Evolutionary conservation across 345 rosid genomes (phyloP).

Genomic region (Corchorus capsularis): DNA sequence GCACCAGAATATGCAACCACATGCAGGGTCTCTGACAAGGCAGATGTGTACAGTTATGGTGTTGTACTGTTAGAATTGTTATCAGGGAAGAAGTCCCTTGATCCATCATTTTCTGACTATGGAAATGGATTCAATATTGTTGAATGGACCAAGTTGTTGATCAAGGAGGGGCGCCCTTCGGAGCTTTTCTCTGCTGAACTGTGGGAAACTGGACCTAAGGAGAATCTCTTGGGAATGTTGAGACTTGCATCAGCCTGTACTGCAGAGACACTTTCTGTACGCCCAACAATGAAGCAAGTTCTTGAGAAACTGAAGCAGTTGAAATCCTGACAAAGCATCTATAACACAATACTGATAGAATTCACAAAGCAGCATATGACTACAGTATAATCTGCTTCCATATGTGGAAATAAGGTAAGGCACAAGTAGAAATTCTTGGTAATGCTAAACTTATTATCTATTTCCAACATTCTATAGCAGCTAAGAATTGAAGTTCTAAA

Average conservation of each 20-base stretch:
- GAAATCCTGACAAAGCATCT: slow-evolving; percentile 31
- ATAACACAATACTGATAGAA: neutral
- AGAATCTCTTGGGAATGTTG: slow-evolving; percentile 46
- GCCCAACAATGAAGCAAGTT: slow-evolving; percentile 62
- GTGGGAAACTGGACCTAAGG: slow-evolving; percentile 57
- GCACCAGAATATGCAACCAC: slow-evolving; percentile 81
- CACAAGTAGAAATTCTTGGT: neutral
- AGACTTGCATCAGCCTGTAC: slow-evolving; percentile 61
- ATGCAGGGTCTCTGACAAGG: slow-evolving; percentile 70
- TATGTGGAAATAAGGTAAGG: slow-evolving; percentile 23
- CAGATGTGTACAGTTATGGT: slow-evolving; percentile 78
- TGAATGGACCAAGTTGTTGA: slow-evolving; percentile 60
- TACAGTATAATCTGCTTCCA: slow-evolving; percentile 5
- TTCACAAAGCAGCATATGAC: slow-evolving; percentile 5
- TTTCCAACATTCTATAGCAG: slow-evolving; percentile 7
- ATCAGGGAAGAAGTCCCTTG: slow-evolving; percentile 69
- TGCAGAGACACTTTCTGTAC: slow-evolving; percentile 47
- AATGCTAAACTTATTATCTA: neutral
- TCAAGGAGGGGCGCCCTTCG: slow-evolving; percentile 48
- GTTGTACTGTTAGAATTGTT: slow-evolving; percentile 58
- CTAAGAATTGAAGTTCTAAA: neutral
- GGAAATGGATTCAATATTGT: slow-evolving; percentile 71
- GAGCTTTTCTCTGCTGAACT: slow-evolving; percentile 51
- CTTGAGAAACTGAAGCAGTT: slow-evolving; percentile 58
- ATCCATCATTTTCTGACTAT: slow-evolving; percentile 65